Evolutionary conservation across 495 filamentous ascomycete genomes (phyloP).

Genomic region (Letharia lupina): DNA sequence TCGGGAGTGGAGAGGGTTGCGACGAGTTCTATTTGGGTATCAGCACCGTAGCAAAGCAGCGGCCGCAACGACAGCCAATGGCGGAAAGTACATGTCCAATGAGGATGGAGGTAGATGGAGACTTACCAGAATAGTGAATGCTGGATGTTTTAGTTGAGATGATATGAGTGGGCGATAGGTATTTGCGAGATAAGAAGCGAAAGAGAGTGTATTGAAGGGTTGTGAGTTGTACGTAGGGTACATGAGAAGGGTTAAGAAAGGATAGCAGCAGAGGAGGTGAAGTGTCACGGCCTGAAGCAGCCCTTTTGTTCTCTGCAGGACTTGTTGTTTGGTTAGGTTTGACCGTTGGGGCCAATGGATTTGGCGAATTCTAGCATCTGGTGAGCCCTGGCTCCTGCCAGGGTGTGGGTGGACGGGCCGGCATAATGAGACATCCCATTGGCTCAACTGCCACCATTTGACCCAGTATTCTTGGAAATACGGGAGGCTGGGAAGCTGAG

Average conservation of each 20-base stretch:
- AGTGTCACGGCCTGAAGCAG: constrained; percentile 19
- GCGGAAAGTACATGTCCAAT: background rate
- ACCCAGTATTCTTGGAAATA: background rate
- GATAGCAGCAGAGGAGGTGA: constrained; percentile 7
- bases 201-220: background rate
- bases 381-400: constrained; percentile 1
- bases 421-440: background rate
- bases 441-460: background rate
- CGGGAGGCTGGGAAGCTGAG: background rate
- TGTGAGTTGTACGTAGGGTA: background rate
- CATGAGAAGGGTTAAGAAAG: constrained; percentile 1
- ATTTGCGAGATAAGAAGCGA: background rate
- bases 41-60: background rate
- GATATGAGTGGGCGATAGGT: background rate
- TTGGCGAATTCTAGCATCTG: background rate
- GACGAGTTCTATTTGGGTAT: constrained; percentile 7
- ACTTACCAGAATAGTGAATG: constrained; percentile 10
- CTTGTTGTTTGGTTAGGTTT: background rate
- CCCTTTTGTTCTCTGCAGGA: constrained; percentile 11
- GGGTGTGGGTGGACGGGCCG: constrained; percentile 5
- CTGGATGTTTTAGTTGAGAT: background rate
- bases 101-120: background rate
- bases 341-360: background rate
- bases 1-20: background rate
- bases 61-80: constrained; percentile 2